These are phyloP conservation scores for Delphinella strobiligena DNA, from an alignment of 2,329 filamentous ascomycete genomes.

Conservation along the genomic window DNA sequence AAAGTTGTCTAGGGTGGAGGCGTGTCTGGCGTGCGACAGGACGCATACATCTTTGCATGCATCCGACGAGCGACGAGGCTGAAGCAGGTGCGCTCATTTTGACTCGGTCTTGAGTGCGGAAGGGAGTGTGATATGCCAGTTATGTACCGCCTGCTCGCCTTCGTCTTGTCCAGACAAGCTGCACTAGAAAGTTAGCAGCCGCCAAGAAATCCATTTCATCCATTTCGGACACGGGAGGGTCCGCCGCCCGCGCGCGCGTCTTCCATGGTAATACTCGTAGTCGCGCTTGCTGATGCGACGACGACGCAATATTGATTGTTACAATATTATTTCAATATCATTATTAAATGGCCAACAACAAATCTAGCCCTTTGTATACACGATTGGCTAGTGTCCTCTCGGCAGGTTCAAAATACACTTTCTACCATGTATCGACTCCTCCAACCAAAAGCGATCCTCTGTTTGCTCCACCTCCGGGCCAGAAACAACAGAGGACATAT, in stretches of 20 bases:
- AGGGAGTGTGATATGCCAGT: not conserved
- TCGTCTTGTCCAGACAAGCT: too few relatives aligned
- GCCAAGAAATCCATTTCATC: too few relatives aligned
- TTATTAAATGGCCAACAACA: not conserved
- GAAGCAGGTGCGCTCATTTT: constrained; percentile 6
- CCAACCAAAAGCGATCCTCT: constrained; percentile 63
- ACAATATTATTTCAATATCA: too few relatives aligned
- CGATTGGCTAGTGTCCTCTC: constrained; percentile 42
- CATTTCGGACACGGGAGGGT: too few relatives aligned
- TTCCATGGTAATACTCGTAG: too few relatives aligned
- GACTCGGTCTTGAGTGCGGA: not conserved
- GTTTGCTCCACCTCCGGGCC: constrained; percentile 64
- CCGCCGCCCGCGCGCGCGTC: too few relatives aligned
- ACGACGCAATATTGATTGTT: too few relatives aligned
- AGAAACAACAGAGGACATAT: constrained; percentile 64
- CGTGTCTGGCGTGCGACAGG: constrained; percentile 10
- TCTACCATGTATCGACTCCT: constrained; percentile 81
- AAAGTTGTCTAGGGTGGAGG: constrained; percentile 10
- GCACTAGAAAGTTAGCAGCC: too few relatives aligned
- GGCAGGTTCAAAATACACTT: constrained; percentile 46
- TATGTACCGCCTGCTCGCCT: too few relatives aligned
- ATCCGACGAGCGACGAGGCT: constrained; percentile 15
- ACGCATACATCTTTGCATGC: constrained; percentile 18
- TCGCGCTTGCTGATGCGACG: too few relatives aligned
- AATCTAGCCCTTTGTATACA: constrained; percentile 20